Evolutionary conservation across 2,329 filamentous ascomycete species (phyloP).

Genomic region (Colletotrichum endophyticum): DNA sequence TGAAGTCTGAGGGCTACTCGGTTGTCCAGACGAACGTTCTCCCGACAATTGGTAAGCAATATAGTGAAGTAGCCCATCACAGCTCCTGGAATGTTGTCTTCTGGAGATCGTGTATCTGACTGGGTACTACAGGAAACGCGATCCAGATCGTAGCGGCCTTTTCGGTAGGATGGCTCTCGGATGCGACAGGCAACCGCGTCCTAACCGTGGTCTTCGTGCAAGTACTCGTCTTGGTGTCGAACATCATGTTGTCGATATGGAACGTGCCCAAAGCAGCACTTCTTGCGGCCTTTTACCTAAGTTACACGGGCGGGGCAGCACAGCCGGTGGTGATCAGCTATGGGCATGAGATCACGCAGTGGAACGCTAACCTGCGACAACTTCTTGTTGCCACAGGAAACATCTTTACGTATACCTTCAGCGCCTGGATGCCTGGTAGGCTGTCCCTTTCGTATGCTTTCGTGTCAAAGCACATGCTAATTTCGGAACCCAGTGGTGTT

Average conservation of each 20-base stretch:
- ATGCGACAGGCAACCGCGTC: background rate
- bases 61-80: accelerated
- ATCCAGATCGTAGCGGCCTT: background rate
- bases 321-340: constrained; percentile 1
- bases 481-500: constrained; percentile 25
- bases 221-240: constrained; percentile 20
- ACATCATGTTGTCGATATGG: constrained; percentile 25
- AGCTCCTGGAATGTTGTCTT: accelerated
- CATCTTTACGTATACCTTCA: background rate
- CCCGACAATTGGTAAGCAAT: constrained; percentile 25
- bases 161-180: background rate
- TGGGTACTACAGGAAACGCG: background rate
- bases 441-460: background rate
- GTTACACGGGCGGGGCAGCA: background rate
- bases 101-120: background rate
- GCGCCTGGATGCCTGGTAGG: background rate
- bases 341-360: background rate
- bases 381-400: constrained; percentile 8
- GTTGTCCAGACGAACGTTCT: constrained; percentile 55
- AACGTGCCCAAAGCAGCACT: constrained; percentile 21
- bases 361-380: background rate
- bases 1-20: constrained; percentile 47
- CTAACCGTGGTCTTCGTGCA: constrained; percentile 9
- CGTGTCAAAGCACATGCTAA: background rate
- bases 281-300: background rate